Base-by-base conservation (phyloP, 1,139 yeast species). In the Geotrichum histeridarum region DNA sequence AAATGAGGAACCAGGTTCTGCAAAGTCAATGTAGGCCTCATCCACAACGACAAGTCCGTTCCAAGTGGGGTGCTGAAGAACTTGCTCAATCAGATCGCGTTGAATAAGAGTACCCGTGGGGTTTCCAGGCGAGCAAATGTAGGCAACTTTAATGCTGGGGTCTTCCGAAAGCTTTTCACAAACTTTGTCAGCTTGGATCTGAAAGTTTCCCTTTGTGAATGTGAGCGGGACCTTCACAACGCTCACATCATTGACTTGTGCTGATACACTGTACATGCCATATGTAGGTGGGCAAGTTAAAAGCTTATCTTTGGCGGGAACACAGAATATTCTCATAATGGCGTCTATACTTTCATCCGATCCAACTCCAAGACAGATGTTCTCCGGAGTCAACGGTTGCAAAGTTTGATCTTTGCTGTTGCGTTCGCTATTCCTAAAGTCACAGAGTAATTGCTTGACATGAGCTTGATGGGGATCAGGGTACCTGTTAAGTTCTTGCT, bases 101-200 rank as follows among this genome's bases (percentile, higher is more conserved):
- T 77, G 75, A 42, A 93, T 69, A 50, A 81, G 71, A 41, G 82
- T 78, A 4, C 86, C 97, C 0, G 99, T 93, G 36, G 99, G 99
- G 68, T 93, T 93, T 33, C 99, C 99, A n/a, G 99, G 99, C 1
- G 97, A 87, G n/a, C 98, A 91, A 59, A 91, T 73, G 67, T 89
- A 91, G 1, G 86, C 75, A 57, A 93, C 69, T 64, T 89, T 91
- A 62, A 91, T 84, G 9, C 70, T 54, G 0, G 81, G 69, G 62
- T 91, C 96, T 0, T 66, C 63, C 8, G 69, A 61, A n/a, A 90
- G 70, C 1, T 77, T 71, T n/a, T 73, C 68, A 35, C 78, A 65
- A 42, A 91, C 79, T n/a, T 72, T 75, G 0, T 77, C 81, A 7
- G 81, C 73, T 60, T 85, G 81, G 50, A 87, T 73, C 64, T 85